Evolutionary conservation across 768 basidiomycete genomes (phyloP).

Genomic region (Hysterangium stoloniferum): DNA sequence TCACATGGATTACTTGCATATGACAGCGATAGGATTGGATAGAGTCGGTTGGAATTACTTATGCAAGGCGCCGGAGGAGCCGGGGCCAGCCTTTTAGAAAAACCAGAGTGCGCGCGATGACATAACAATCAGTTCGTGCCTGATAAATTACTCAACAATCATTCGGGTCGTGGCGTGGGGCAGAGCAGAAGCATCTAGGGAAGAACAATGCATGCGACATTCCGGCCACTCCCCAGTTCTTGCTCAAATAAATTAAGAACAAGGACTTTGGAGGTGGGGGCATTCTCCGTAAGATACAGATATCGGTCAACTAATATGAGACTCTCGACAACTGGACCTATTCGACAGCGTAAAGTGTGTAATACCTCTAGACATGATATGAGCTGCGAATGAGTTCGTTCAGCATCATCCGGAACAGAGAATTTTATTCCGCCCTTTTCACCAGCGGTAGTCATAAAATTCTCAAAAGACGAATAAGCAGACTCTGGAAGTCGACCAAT

Average conservation of each 20-base stretch:
- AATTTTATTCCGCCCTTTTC: slow-evolving; percentile 22
- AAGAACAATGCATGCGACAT: slow-evolving; percentile 51
- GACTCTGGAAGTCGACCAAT: slow-evolving; percentile 23
- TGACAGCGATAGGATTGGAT: no score
- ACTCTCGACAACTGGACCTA: slow-evolving; percentile 63
- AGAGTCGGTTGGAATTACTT: not conserved
- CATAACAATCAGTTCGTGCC: no score
- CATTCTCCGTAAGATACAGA: slow-evolving; percentile 43
- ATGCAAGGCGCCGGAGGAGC: not conserved
- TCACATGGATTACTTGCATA: no score
- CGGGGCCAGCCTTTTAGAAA: slow-evolving; percentile 6
- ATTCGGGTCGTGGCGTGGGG: no score
- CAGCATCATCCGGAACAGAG: slow-evolving; percentile 19
- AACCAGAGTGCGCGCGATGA: no score
- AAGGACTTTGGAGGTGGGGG: slow-evolving; percentile 27
- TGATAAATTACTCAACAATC: no score
- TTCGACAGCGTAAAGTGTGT: slow-evolving; percentile 57
- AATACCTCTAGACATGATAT: slow-evolving; percentile 46
- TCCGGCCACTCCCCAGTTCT: slow-evolving; percentile 61
- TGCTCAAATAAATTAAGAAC: slow-evolving; percentile 69
- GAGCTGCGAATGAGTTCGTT: slow-evolving; percentile 18
- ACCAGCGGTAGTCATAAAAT: slow-evolving; percentile 34
- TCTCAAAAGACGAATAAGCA: slow-evolving; percentile 42
- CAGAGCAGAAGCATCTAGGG: no score
- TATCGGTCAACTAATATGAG: slow-evolving; percentile 56